Evolutionary conservation across 345 rosid species (phyloP).

Genomic region (Eucalyptus cloeziana): DNA sequence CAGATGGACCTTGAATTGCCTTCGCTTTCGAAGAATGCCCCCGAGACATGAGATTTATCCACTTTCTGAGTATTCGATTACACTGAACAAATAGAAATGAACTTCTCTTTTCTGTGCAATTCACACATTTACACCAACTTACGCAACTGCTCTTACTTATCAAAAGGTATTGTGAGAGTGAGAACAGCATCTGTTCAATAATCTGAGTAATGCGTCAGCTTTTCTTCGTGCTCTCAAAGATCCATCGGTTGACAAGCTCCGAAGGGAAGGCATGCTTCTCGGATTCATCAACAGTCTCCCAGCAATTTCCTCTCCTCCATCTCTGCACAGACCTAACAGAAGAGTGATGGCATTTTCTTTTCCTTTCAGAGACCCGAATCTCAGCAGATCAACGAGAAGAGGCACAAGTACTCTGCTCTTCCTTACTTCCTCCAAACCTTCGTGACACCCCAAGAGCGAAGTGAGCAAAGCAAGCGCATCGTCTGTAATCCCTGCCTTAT

Average conservation of each 20-base stretch:
- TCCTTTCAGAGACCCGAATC: slow-evolving; percentile 58
- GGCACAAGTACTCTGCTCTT: slow-evolving; percentile 39
- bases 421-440: slow-evolving; percentile 41
- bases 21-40: not conserved
- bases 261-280: slow-evolving; percentile 56
- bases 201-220: slow-evolving; percentile 53
- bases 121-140: not conserved
- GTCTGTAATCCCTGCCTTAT: slow-evolving; percentile 59
- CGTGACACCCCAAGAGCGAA: slow-evolving; percentile 22
- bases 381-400: slow-evolving; percentile 44
- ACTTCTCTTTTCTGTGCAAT: not conserved
- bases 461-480: slow-evolving; percentile 43
- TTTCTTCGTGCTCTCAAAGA: slow-evolving; percentile 54
- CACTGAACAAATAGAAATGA: not conserved
- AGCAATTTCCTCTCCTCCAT: slow-evolving; percentile 50
- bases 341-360: slow-evolving; percentile 52
- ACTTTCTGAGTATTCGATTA: not conserved
- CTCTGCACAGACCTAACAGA: slow-evolving; percentile 45
- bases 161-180: slow-evolving; percentile 26
- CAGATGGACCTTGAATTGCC: not conserved
- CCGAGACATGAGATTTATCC: not conserved
- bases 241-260: slow-evolving; percentile 40
- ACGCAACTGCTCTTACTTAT: not conserved
- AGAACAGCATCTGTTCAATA: slow-evolving; percentile 49
- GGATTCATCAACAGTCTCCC: slow-evolving; percentile 42